phyloP scores from a whole-genome alignment of 768 basidiomycete genomes.

The Saitozyma podzolica region DNA sequence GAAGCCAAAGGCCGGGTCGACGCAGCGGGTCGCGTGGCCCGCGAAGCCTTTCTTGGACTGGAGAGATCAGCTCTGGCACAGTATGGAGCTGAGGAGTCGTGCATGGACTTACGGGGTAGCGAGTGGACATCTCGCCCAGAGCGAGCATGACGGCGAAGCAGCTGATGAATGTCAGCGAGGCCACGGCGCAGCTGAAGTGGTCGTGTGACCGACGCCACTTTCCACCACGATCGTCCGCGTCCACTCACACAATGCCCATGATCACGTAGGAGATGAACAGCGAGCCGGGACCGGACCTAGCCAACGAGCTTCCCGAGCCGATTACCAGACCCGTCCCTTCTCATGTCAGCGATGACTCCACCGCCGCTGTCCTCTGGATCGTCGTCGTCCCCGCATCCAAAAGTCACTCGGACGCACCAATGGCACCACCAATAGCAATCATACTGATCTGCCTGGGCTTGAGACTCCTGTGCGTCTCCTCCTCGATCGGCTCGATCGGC shows the following conservation, averaged over 20 bases:
- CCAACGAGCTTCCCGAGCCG: constrained; percentile 43
- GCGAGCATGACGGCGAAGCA: constrained; percentile 46
- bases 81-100: not conserved
- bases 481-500: constrained; percentile 15
- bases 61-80: not conserved
- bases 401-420: constrained; percentile 26
- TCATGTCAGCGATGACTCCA: constrained; percentile 1
- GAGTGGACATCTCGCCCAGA: constrained; percentile 46
- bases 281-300: constrained; percentile 41
- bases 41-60: constrained; percentile 45
- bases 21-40: constrained; percentile 48
- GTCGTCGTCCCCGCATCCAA: no score
- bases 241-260: constrained; percentile 40
- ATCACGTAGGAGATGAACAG: constrained; percentile 39
- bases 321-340: constrained; percentile 50
- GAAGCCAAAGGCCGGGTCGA: constrained; percentile 46
- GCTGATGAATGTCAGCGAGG: constrained; percentile 10
- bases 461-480: constrained; percentile 28
- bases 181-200: not conserved
- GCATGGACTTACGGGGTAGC: constrained; percentile 19
- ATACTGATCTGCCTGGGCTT: constrained; percentile 45
- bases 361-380: not conserved
- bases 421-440: constrained; percentile 52
- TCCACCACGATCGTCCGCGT: not conserved
- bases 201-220: no score